Conservation (phyloP, 2,329 filamentous ascomycete genomes). For the Fusarium albosuccineum region DNA sequence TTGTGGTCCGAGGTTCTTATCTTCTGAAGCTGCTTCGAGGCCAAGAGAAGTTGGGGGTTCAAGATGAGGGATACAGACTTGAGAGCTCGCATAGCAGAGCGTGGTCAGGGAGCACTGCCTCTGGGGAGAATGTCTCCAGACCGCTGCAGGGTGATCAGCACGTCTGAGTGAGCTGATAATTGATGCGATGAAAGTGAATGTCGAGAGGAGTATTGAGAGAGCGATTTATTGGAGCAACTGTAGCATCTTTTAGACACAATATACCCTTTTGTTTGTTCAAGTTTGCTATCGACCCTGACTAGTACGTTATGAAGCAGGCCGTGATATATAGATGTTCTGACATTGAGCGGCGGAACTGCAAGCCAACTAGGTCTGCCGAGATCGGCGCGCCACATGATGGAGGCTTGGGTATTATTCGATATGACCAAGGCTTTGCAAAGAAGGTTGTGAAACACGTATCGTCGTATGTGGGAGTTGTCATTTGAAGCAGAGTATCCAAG, state of each 20-base stretch:
- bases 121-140: constrained; percentile 12
- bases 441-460: background rate
- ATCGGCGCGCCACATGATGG: background rate
- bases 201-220: background rate
- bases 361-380: too few species aligned
- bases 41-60: constrained; percentile 23
- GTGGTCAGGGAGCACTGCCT: constrained; percentile 15
- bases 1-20: constrained; percentile 49
- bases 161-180: constrained; percentile 5
- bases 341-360: background rate
- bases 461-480: background rate
- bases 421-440: background rate
- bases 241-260: background rate
- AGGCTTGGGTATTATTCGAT: background rate
- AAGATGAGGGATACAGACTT: constrained; percentile 31
- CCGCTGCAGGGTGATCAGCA: constrained; percentile 13
- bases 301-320: background rate
- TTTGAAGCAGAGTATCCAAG: background rate
- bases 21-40: constrained; percentile 45
- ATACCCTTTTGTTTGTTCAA: constrained; percentile 15
- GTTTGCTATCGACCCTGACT: background rate
- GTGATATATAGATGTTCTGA: background rate
- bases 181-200: background rate
- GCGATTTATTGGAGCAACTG: background rate
- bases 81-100: constrained; percentile 26